A percentile compares a stretch with the other conserved stretches of the same genome.
These are phyloP conservation scores for Suillus variegatus DNA, from an alignment of 768 basidiomycete genomes.

Conservation along the genomic window DNA sequence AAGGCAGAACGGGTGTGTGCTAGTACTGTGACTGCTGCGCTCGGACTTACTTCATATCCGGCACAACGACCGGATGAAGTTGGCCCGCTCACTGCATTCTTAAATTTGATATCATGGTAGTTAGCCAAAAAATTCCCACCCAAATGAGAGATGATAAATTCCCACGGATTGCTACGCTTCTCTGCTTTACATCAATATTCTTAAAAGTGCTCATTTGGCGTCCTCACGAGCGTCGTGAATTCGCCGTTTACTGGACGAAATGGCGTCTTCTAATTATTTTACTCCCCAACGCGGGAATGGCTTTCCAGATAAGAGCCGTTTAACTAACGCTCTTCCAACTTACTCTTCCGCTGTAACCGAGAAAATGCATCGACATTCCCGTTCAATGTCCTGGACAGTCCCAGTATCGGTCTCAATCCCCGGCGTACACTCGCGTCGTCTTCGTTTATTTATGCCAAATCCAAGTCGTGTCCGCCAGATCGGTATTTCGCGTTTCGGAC, in stretches of 20 bases:
- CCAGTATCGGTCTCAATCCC: conserved; percentile 62
- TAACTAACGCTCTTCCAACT: conserved; percentile 45
- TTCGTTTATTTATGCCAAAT: conserved; percentile 64
- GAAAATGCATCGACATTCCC: conserved; percentile 54
- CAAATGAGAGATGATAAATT: not conserved
- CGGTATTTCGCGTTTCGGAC: conserved; percentile 56
- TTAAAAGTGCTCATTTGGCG: conserved; percentile 22
- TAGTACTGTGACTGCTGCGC: no score
- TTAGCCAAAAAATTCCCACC: no score
- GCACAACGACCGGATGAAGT: no score
- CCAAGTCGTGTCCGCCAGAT: conserved; percentile 59
- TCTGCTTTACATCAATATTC: conserved; percentile 11
- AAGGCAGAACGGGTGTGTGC: no score
- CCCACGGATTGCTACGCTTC: conserved; percentile 1
- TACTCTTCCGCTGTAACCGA: conserved; percentile 65
- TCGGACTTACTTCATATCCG: no score
- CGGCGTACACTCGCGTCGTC: conserved; percentile 52
- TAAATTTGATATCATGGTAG: no score
- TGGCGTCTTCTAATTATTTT: conserved; percentile 52
- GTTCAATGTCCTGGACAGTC: conserved; percentile 56
- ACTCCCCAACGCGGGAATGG: conserved; percentile 49
- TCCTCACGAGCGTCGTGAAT: conserved; percentile 20
- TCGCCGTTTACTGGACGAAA: conserved; percentile 23
- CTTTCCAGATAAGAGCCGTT: conserved; percentile 42
- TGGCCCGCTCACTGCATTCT: no score